Evolutionary conservation across 768 basidiomycete genomes (phyloP).

Genomic region (Dioszegia hungarica): DNA sequence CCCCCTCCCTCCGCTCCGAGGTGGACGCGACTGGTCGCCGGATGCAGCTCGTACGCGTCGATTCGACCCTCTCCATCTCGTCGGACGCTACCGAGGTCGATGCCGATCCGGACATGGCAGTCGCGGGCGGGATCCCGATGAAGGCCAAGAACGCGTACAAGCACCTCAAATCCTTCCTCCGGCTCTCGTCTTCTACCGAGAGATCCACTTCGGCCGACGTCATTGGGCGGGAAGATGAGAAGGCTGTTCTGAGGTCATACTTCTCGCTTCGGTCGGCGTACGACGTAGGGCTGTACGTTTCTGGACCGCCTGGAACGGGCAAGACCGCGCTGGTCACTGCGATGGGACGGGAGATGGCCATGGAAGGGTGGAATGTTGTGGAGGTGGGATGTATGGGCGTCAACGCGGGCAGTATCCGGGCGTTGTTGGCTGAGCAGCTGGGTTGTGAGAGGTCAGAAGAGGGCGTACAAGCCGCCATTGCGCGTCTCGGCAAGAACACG

Average conservation of each 20-base stretch:
- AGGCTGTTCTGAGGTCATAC: conserved; percentile 27
- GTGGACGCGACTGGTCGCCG: conserved; percentile 24
- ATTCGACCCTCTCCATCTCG: conserved; percentile 6
- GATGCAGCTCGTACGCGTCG: conserved; percentile 31
- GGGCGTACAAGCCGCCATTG: conserved; percentile 16
- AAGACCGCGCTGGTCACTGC: conserved; percentile 52
- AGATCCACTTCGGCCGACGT: conserved; percentile 11
- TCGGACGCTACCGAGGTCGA: neutral
- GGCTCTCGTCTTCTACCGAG: conserved; percentile 29
- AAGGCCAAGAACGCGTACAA: conserved; percentile 39
- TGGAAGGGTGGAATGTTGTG: conserved; percentile 35
- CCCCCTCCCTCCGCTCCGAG: conserved; percentile 13
- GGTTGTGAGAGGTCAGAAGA: conserved; percentile 33
- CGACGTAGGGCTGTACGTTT: conserved; percentile 60
- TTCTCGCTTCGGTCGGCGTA: conserved; percentile 15
- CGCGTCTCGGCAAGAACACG: conserved; percentile 13
- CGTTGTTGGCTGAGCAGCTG: conserved; percentile 33
- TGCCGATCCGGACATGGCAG: neutral
- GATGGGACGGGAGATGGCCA: conserved; percentile 26
- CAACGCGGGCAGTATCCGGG: conserved; percentile 42
- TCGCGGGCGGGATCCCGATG: neutral
- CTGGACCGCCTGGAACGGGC: conserved; percentile 88
- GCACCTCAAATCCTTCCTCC: conserved; percentile 39
- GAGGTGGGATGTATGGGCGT: conserved; percentile 49
- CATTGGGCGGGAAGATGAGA: conserved; percentile 44